A percentile compares a stretch with the other conserved stretches of the same genome.
Conservation (phyloP, 1,139 yeast genomes). For the Geotrichum siamense region DNA sequence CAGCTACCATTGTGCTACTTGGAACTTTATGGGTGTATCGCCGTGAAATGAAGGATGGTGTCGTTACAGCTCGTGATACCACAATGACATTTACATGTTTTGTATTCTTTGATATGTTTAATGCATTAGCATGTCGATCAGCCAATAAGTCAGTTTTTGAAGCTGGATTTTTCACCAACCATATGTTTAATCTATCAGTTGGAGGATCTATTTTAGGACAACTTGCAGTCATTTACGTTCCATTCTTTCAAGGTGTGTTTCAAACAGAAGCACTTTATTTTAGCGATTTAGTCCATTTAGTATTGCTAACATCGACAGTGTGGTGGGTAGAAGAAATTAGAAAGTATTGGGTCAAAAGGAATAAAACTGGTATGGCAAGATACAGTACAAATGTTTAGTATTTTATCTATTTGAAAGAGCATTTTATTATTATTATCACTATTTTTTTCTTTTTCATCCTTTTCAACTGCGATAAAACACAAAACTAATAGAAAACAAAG, state of each 20-base stretch:
- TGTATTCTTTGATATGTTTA: slow-evolving; percentile 91
- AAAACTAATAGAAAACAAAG: neutral
- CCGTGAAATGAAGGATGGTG: slow-evolving; percentile 70
- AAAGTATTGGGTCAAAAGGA: slow-evolving; percentile 40
- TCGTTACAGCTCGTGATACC: slow-evolving; percentile 85
- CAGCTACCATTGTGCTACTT: slow-evolving; percentile 58
- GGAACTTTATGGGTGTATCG: slow-evolving; percentile 85
- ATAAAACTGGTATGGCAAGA: slow-evolving; percentile 6
- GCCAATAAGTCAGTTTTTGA: slow-evolving; percentile 73
- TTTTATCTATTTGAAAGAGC: too few relatives aligned
- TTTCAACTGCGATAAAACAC: neutral
- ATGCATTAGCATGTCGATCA: slow-evolving; percentile 88
- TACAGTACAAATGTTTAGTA: slow-evolving; percentile 15
- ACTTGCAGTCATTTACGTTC: slow-evolving; percentile 83
- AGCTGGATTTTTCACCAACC: slow-evolving; percentile 64
- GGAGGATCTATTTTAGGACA: slow-evolving; percentile 89
- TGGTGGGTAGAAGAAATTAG: slow-evolving; percentile 78
- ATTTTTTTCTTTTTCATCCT: too few relatives aligned
- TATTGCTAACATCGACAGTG: slow-evolving; percentile 65
- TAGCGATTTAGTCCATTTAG: slow-evolving; percentile 57
- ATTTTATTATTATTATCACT: too few relatives aligned
- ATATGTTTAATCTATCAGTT: slow-evolving; percentile 89
- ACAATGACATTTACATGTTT: slow-evolving; percentile 99
- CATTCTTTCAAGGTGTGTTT: slow-evolving; percentile 83
- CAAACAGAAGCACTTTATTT: slow-evolving; percentile 84